These are phyloP conservation scores for Fusarium caatingaense DNA, from an alignment of 2,329 filamentous ascomycete species.

Conservation along the genomic window DNA sequence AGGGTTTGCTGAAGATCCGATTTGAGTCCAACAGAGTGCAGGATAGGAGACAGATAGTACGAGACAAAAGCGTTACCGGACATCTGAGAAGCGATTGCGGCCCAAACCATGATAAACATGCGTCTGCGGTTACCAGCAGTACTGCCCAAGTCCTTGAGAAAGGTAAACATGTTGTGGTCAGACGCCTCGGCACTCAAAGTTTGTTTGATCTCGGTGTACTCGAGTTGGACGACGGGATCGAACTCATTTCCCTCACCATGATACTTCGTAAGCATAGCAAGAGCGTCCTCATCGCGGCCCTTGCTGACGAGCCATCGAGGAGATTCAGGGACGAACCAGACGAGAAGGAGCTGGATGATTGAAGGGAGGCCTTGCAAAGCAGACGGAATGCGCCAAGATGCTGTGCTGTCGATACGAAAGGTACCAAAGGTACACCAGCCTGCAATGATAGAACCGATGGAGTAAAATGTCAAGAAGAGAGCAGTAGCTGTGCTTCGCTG, in stretches of 20 bases:
- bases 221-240: neutral
- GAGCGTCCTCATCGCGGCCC: neutral
- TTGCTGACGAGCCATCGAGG: slow-evolving; percentile 2
- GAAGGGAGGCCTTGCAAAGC: neutral
- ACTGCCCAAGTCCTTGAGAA: neutral
- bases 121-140: neutral
- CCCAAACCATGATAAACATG: slow-evolving; percentile 3
- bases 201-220: neutral
- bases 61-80: slow-evolving; percentile 1
- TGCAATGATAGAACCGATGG: neutral
- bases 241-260: neutral
- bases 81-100: neutral
- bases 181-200: neutral
- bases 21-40: neutral
- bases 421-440: slow-evolving; percentile 7
- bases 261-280: neutral
- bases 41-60: neutral
- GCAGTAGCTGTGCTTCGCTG: slow-evolving; percentile 1
- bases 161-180: neutral
- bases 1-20: slow-evolving; percentile 3
- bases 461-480: slow-evolving; percentile 2
- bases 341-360: neutral
- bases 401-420: neutral
- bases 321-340: neutral
- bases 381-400: neutral